Base-by-base conservation (phyloP, 2,329 filamentous ascomycete genomes). In the Fusarium xylarioides region DNA sequence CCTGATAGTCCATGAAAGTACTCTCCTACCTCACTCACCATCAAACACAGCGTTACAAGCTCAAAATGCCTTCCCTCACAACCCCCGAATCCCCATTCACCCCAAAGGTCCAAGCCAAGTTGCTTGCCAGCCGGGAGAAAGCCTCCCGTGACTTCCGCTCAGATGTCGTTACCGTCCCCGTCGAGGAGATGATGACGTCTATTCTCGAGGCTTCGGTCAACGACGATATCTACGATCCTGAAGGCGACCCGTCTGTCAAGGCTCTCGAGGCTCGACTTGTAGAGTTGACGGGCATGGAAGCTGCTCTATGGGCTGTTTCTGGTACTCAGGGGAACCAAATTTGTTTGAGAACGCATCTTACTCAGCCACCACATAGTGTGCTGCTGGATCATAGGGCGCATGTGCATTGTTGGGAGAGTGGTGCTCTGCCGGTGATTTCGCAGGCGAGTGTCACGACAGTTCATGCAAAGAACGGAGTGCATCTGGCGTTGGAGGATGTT, bases 401-500 rank as follows among this genome's bases (percentile, higher is more conserved):
- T 80, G 92, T 97, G 69, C 84, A 93, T 68, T 86, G 90, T 59
- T 91, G 86, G 76, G 89, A 91, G 78, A 88, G 87, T 19, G 87
- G 88, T 47, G 89, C 91, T 21, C 88, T 93, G 7, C 90, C 93
- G 0, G 86, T 86, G 5, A 85, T 95, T 64, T 91, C 88, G 3
- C 91, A 92, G 11, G 94, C 93, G 7, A 85, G 91, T 76, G 82
- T 93, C 5, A 88, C 91, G 66, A 84, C 89, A 1, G 86, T 95
- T 3, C 83, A 88, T 18, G 92, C 94, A 0, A 83, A 82, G 35
- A 97, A 96, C 79, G 91, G 90, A 5, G 83, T 87, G 9, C 89
- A 95, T 78, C 83, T 95, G 55, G 94, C 92, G 0, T 83, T 95
- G 21, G 91, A 93, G 73, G 94, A 97, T 75, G 83, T 97, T 23